Evolutionary conservation across 495 filamentous ascomycete species (phyloP), one percentile per base, ranked within the genome.

Genomic region (Podospora pseudopauciseta): DNA sequence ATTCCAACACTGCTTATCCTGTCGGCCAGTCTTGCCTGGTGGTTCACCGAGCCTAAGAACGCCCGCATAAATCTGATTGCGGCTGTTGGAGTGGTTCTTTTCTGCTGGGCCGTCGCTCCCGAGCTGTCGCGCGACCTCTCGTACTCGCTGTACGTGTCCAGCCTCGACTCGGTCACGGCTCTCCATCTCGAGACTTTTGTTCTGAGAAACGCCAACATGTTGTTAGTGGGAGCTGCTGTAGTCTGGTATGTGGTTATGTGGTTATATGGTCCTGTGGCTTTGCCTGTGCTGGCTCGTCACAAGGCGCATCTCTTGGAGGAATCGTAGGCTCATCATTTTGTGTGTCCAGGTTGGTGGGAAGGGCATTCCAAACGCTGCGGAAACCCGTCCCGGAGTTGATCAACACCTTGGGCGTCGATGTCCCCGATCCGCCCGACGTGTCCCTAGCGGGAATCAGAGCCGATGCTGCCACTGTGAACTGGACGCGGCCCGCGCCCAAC

Each of bases 371-470:
- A 73, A 92, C 96, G 27, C 85, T 96, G 49, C 88, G 92, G 76
- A 96, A 93, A 63, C 91, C 95, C 9, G 92, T 97, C 44, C 91
- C 94, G 60, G 89, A 96, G 56, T 86, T 99, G 49, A 92, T 97
- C 67, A 89, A 89, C 71, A 89, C 97, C 49, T 86, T 99, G 23
- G 95, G 95, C 39, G 88, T 97, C 70, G 96, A 99, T 71, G 92
- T 97, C 23, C 95, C 95, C 64, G 88, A 92, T 62, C 87, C 93
- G 23, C 95, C 95, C 27, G 87, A 94, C 67, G 90, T 98, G 28
- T 96, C 93, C 34, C 85, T 99, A n/a, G 93, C 94, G 63, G 92
- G 91, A 62, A 92, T 99, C 68, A 90, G 89, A 63, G 83, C 92
- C 28, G 92, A 94, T 73, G 91, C 92, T 57, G 90, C 96, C 30